phyloP scores from a whole-genome alignment of 306 rosid species.

The Quercus cerris region DNA sequence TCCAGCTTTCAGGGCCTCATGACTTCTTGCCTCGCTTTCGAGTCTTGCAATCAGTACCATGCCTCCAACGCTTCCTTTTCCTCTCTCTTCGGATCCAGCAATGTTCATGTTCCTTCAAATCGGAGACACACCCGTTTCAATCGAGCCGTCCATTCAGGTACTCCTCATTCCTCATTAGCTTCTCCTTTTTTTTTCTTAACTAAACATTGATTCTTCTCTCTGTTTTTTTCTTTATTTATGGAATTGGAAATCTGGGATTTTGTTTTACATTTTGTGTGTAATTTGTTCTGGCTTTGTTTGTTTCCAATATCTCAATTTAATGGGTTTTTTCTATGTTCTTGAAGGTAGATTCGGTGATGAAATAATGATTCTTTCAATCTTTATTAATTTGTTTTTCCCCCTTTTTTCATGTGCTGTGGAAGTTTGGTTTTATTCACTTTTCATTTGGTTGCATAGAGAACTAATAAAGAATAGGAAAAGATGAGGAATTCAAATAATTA shows the following conservation, averaged over 20 bases:
- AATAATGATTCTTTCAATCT: no score
- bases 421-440: neutral
- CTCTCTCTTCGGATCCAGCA: slow-evolving; percentile 57
- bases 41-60: slow-evolving; percentile 61
- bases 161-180: neutral
- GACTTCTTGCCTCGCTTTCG: slow-evolving; percentile 54
- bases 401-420: neutral
- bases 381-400: neutral
- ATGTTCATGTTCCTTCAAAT: slow-evolving; percentile 23
- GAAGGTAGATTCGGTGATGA: neutral
- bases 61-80: slow-evolving; percentile 40
- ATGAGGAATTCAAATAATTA: neutral
- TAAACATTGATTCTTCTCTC: neutral
- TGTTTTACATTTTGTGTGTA: neutral
- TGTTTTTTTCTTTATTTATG: neutral
- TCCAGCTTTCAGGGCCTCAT: slow-evolving; percentile 73
- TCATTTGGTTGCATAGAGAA: neutral
- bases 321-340: neutral
- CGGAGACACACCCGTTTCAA: slow-evolving; percentile 48
- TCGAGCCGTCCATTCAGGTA: slow-evolving; percentile 51
- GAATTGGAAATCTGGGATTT: neutral
- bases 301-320: neutral
- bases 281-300: neutral
- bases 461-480: neutral
- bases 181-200: neutral